Percentiles rank a stretch among this genome's conserved stretches.
Conservation (phyloP, 805 yeast species). For the Ascoidea tarda region DNA sequence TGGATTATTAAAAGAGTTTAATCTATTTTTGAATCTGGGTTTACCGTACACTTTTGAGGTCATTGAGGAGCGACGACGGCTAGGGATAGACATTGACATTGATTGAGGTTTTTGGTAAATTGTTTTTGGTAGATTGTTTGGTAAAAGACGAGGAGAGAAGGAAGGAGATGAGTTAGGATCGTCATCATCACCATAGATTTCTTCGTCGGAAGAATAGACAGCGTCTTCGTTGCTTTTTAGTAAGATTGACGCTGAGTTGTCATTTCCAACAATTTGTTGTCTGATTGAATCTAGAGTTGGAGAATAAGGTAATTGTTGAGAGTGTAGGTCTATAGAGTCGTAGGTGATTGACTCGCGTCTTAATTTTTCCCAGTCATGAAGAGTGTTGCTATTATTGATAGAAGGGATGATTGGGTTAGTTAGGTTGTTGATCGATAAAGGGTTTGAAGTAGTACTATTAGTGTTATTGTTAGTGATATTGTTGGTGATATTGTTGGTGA, state of each 20-base stretch:
- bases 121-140: background rate
- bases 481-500: background rate
- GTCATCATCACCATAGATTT: constrained; percentile 9
- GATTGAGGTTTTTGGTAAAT: background rate
- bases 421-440: background rate
- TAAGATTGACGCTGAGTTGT: constrained; percentile 7
- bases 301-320: constrained; percentile 28
- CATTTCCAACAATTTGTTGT: background rate
- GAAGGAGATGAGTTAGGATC: background rate
- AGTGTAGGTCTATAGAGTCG: constrained; percentile 28
- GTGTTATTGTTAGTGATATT: background rate
- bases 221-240: constrained; percentile 26
- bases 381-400: constrained; percentile 3
- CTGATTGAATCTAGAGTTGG: constrained; percentile 16
- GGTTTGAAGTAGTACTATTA: background rate
- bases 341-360: constrained; percentile 41
- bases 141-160: background rate
- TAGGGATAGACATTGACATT: background rate
- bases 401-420: background rate
- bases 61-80: constrained; percentile 7
- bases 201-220: constrained; percentile 21
- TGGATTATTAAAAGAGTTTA: constrained; percentile 7
- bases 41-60: constrained; percentile 1
- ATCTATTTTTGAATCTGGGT: constrained; percentile 7
- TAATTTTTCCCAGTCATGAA: background rate